Conservation (phyloP, 1,284 basidiomycete genomes). For the Cystobasidium sp. region DNA sequence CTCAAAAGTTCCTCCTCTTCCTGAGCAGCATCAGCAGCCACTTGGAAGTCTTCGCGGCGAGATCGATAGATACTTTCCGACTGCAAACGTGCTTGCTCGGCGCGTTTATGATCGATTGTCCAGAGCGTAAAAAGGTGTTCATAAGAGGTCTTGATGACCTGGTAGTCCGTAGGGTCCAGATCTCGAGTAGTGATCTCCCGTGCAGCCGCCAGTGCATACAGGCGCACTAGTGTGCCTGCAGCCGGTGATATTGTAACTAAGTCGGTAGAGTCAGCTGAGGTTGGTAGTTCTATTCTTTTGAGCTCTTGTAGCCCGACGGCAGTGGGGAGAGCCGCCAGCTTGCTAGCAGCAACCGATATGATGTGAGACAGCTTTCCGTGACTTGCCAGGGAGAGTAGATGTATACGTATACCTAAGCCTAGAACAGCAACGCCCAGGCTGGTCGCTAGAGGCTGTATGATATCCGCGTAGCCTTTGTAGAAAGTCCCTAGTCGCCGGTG, state of each 20-base stretch:
- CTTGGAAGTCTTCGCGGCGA: constrained; percentile 66
- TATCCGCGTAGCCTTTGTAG: not conserved
- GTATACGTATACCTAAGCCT: constrained; percentile 9
- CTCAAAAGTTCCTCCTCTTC: constrained; percentile 53
- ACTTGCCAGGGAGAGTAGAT: not conserved
- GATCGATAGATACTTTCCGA: constrained; percentile 79
- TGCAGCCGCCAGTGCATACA: too few relatives aligned
- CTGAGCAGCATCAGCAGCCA: constrained; percentile 67
- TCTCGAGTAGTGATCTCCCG: too few relatives aligned
- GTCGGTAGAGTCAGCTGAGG: too few relatives aligned
- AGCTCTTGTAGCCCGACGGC: not conserved
- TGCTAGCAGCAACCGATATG: not conserved
- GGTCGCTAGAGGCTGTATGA: not conserved
- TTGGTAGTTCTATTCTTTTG: too few relatives aligned
- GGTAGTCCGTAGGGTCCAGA: not conserved
- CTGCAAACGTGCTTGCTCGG: constrained; percentile 68
- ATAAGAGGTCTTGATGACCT: constrained; percentile 62
- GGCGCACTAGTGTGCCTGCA: too few relatives aligned
- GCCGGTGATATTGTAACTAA: too few relatives aligned
- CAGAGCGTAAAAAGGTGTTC: constrained; percentile 78
- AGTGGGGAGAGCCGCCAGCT: not conserved
- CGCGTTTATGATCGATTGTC: constrained; percentile 76
- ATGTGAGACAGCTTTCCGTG: not conserved
- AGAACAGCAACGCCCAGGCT: constrained; percentile 5
- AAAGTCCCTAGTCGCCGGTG: constrained; percentile 1